A percentile compares a stretch with the other conserved stretches of the same genome.
phyloP scores from a whole-genome alignment of 1,284 basidiomycete species.

The Phaffia rhodozyma region DNA sequence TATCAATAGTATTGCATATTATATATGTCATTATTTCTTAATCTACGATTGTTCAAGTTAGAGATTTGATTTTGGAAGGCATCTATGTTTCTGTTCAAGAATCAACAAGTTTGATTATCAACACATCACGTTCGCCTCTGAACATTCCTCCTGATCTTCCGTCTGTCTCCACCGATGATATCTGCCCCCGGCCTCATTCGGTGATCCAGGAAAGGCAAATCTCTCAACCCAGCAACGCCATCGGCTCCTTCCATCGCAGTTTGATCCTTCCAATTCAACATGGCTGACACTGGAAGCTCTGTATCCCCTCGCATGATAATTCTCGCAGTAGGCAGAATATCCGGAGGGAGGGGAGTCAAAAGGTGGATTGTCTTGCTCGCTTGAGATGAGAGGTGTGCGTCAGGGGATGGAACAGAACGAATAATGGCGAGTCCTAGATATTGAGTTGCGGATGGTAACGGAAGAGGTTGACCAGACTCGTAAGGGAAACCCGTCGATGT shows the following conservation, averaged over 20 bases:
- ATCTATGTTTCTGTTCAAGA: no score
- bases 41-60: no score
- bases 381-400: slow-evolving; percentile 20
- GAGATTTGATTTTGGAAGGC: no score
- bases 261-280: slow-evolving; percentile 56
- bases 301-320: slow-evolving; percentile 71
- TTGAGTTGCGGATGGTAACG: slow-evolving; percentile 46
- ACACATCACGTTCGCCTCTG: slow-evolving; percentile 44
- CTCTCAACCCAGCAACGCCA: slow-evolving; percentile 45
- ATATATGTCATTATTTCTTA: no score
- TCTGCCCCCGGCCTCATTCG: slow-evolving; percentile 47
- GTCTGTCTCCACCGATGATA: slow-evolving; percentile 51
- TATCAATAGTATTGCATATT: no score
- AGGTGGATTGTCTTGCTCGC: slow-evolving; percentile 45
- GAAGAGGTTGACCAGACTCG: slow-evolving; percentile 43
- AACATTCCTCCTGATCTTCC: slow-evolving; percentile 69
- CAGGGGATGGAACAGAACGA: slow-evolving; percentile 44
- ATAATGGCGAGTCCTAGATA: slow-evolving; percentile 63
- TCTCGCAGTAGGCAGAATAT: slow-evolving; percentile 37
- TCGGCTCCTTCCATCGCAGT: slow-evolving; percentile 20
- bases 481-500: slow-evolving; percentile 42
- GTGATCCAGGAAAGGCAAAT: slow-evolving; percentile 73
- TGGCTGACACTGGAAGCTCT: slow-evolving; percentile 73
- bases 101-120: no score
- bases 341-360: slow-evolving; percentile 55